Evolutionary conservation across 192 early-diverging fungal genomes (phyloP), one percentile per base, ranked within the genome.

Genomic region (Umbelopsis sp.): DNA sequence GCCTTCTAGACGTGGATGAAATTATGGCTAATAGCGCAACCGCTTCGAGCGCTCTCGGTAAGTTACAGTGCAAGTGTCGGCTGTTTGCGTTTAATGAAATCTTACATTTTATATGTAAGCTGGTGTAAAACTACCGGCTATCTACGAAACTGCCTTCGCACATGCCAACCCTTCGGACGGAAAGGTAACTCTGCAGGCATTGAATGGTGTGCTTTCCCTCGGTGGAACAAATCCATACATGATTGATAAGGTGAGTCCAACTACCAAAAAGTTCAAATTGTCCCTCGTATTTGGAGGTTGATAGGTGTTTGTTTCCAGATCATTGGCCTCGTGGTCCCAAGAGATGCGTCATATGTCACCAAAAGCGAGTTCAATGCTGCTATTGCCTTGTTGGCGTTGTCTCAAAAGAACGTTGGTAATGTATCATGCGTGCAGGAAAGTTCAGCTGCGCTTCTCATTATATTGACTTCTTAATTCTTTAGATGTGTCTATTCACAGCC

Each of bases 371-470:
- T 91, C 74, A 89, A 90, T 51, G 78, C 88, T 61, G 88, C 89
- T 6, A 74, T 93, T 47, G 91, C 91, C 9, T 80, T 93, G 55
- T 74, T 85, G 5, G 92, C 87, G 10, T 77, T 91, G 70, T 90
- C 91, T 4, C 92, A 93, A 72, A 92, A 93, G 76, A 88, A 93
- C 80, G 90, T 93, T 88, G 80, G 82, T 84, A 81, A 74, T 44
- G 16, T 37, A 22, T 52, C 21, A 10, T 37, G 10, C 11, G 15
- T 46, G 13, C 8, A 22, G 53, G 33, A 66, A 30, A 23, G 12
- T 37, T 21, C 8, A n/a, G 25, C 9, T 8, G 16, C 27, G 12
- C 4, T 47, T 61, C 27, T 68, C 7, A 48, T 71, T 44, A 47
- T 33, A 69, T 49, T 21, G 22, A 48, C 20, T 58, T 20, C 1